A percentile compares a stretch with the other conserved stretches of the same genome.
These are phyloP conservation scores for Papilionanthe hybrid DNA, from an alignment of 116 monocot species.

Conservation along the genomic window DNA sequence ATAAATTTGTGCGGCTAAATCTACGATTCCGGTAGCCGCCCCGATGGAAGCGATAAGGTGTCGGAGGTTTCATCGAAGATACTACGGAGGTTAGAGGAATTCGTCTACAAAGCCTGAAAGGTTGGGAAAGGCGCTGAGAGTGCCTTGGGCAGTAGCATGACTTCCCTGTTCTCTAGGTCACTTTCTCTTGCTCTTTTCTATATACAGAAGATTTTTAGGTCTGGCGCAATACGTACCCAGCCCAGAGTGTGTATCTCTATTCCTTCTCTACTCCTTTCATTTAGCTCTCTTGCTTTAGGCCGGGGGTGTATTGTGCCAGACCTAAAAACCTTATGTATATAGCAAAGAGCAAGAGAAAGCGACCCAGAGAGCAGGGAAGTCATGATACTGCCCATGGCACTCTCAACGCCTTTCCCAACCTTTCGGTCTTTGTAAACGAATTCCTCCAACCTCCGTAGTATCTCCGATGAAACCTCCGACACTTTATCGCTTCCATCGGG, in stretches of 20 bases:
- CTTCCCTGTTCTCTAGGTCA: slow-evolving; percentile 80
- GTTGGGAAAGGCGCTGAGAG: slow-evolving; percentile 17
- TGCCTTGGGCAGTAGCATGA: slow-evolving; percentile 16
- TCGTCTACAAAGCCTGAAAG: slow-evolving; percentile 46
- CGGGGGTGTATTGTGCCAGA: slow-evolving; percentile 78
- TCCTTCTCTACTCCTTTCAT: neutral
- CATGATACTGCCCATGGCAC: slow-evolving; percentile 16
- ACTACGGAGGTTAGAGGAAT: slow-evolving; percentile 58
- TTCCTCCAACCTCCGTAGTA: slow-evolving; percentile 56
- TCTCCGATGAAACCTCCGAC: too few relatives aligned
- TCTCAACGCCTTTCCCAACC: slow-evolving; percentile 17
- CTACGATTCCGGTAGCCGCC: slow-evolving; percentile 44
- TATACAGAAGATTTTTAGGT: slow-evolving; percentile 83
- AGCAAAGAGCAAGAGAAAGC: slow-evolving; percentile 88
- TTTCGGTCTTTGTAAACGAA: slow-evolving; percentile 54
- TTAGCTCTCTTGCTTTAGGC: slow-evolving; percentile 46
- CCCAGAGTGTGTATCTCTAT: slow-evolving; percentile 48
- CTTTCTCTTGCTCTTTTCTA: slow-evolving; percentile 93
- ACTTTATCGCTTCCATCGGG: slow-evolving; percentile 7
- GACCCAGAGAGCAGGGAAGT: slow-evolving; percentile 83
- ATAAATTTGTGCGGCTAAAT: slow-evolving; percentile 75
- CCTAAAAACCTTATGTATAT: slow-evolving; percentile 86
- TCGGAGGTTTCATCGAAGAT: too few relatives aligned
- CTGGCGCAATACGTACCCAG: slow-evolving; percentile 75
- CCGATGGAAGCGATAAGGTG: slow-evolving; percentile 9